Percentiles rank a stretch among this genome's conserved stretches.
phyloP scores from a whole-genome alignment of 352 stramenopile genomes.

The Globisporangium solare region DNA sequence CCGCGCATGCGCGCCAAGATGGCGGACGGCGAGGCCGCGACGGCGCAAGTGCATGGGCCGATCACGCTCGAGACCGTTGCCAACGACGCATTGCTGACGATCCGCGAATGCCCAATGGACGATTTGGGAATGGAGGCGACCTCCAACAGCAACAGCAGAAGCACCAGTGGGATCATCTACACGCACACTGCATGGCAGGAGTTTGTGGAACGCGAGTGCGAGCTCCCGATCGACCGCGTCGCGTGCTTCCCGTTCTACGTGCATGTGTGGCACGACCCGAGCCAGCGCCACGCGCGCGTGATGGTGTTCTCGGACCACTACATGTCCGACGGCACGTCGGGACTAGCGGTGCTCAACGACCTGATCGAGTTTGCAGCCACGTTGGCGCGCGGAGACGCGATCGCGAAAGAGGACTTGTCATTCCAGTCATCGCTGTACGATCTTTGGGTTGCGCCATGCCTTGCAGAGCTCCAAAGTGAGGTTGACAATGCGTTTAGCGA shows the following conservation, averaged over 20 bases:
- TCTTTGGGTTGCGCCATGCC: slow-evolving; percentile 18
- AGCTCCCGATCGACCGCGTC: slow-evolving; percentile 38
- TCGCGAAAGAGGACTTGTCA: background rate
- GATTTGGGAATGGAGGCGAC: slow-evolving; percentile 1
- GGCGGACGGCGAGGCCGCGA: slow-evolving; percentile 31
- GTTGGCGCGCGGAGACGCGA: slow-evolving; percentile 2
- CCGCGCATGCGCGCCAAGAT: slow-evolving; percentile 33
- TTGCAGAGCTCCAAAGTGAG: slow-evolving; percentile 16
- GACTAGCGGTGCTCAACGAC: slow-evolving; percentile 30
- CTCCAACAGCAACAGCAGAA: no score
- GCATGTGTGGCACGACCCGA: slow-evolving; percentile 34
- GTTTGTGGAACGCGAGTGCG: slow-evolving; percentile 30
- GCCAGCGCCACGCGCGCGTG: slow-evolving; percentile 21
- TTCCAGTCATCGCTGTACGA: slow-evolving; percentile 29
- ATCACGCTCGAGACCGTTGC: slow-evolving; percentile 23
- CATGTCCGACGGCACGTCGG: slow-evolving; percentile 36
- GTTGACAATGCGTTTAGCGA: slow-evolving; percentile 13
- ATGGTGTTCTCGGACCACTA: slow-evolving; percentile 49
- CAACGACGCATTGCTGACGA: slow-evolving; percentile 12
- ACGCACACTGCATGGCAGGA: slow-evolving; percentile 12
- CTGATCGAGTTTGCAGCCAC: slow-evolving; percentile 20
- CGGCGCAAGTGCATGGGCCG: slow-evolving; percentile 29
- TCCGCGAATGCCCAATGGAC: slow-evolving; percentile 10
- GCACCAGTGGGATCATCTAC: no score
- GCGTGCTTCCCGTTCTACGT: slow-evolving; percentile 46